Conservation (phyloP, 2,329 filamentous ascomycete species). For the Macrophomina phaseolina region DNA sequence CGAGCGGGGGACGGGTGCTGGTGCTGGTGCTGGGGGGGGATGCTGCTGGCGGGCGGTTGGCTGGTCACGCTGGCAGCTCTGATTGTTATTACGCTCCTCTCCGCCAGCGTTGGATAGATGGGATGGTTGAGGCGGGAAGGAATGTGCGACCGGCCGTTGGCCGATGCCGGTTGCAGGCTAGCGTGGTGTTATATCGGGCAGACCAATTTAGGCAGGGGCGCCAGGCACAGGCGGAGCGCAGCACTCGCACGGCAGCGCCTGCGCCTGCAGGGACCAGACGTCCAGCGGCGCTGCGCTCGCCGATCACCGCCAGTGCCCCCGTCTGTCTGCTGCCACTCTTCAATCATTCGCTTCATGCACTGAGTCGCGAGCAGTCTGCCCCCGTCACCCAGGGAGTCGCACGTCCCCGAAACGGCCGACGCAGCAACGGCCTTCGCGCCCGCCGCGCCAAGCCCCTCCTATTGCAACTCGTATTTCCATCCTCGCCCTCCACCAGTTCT, state of each 20-base stretch:
- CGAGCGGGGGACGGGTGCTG: background rate
- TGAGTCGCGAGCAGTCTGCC: conserved; percentile 20
- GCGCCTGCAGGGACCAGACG: conserved; percentile 16
- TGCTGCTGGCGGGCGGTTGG: background rate
- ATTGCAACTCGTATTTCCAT: conserved; percentile 24
- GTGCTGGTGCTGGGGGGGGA: background rate
- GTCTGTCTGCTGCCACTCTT: conserved; percentile 3
- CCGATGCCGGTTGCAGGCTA: conserved; percentile 13
- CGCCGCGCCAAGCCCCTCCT: conserved; percentile 22
- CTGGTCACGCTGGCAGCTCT: too few species aligned
- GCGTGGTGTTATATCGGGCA: conserved; percentile 23
- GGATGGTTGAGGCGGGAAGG: conserved; percentile 14
- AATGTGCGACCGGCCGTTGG: conserved; percentile 25
- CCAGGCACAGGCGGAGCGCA: background rate
- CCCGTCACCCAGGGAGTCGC: conserved; percentile 21
- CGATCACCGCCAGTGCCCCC: conserved; percentile 10
- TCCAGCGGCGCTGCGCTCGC: background rate
- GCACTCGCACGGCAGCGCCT: conserved; percentile 9
- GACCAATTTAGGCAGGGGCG: conserved; percentile 14
- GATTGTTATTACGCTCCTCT: background rate
- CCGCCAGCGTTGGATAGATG: background rate
- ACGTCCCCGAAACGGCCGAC: conserved; percentile 23
- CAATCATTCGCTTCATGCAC: conserved; percentile 18
- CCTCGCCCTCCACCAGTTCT: conserved; percentile 5
- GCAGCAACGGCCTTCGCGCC: conserved; percentile 19